phyloP scores from a whole-genome alignment of 352 stramenopile genomes.

The Pythium oligandrum region DNA sequence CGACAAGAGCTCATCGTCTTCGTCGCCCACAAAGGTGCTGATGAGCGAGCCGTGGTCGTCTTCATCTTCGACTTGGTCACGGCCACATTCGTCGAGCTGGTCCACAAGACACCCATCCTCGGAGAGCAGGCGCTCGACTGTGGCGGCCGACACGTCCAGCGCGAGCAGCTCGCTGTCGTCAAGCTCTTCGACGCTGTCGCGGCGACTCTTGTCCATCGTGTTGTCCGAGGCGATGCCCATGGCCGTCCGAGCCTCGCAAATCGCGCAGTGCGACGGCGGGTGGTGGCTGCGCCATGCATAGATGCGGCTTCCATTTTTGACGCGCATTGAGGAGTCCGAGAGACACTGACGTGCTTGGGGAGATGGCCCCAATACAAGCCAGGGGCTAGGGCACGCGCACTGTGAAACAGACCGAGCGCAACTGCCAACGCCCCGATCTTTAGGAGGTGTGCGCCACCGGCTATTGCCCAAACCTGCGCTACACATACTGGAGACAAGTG shows the following conservation, averaged over 20 bases:
- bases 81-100: conserved; percentile 20
- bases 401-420: no score
- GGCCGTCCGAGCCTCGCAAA: not conserved
- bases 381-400: no score
- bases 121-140: conserved; percentile 33
- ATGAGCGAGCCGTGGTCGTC: conserved; percentile 30
- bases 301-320: no score
- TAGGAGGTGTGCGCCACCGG: no score
- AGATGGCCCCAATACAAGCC: no score
- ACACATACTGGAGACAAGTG: no score
- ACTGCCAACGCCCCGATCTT: no score
- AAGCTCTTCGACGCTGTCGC: conserved; percentile 6
- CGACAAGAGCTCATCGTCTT: conserved; percentile 19
- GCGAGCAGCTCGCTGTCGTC: conserved; percentile 37
- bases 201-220: not conserved
- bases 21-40: conserved; percentile 25
- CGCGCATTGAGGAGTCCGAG: no score
- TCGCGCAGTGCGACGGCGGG: no score
- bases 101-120: conserved; percentile 38
- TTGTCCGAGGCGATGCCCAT: not conserved
- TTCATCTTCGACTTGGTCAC: conserved; percentile 13
- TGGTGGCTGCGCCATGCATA: no score
- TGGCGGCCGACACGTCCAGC: conserved; percentile 16
- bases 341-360: no score
- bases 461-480: no score